Conservation (phyloP, 1,284 basidiomycete species). For the Amylostereum chailletii region DNA sequence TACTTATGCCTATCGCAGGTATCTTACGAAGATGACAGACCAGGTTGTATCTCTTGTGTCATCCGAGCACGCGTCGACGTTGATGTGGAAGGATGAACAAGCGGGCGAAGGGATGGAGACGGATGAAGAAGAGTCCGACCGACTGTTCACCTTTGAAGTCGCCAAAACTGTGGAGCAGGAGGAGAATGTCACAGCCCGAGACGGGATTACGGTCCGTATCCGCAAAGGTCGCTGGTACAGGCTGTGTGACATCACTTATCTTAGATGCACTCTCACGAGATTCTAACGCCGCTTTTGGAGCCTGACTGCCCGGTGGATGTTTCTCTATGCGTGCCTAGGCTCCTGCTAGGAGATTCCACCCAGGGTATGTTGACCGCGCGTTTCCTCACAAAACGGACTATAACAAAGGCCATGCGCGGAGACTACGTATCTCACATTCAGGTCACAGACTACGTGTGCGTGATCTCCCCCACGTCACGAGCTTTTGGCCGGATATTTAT, state of each 20-base stretch:
- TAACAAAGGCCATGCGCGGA: no score
- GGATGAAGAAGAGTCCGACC: constrained; percentile 30
- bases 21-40: constrained; percentile 47
- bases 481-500: no score
- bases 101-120: constrained; percentile 15
- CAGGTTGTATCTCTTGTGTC: constrained; percentile 42
- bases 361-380: no score
- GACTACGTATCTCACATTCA: no score
- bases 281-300: no score
- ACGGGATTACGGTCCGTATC: constrained; percentile 33
- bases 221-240: no score
- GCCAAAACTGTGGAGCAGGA: constrained; percentile 49
- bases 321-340: no score
- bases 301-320: no score
- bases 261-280: neutral
- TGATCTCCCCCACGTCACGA: no score
- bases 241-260: neutral
- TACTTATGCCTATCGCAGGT: constrained; percentile 24
- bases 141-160: constrained; percentile 48
- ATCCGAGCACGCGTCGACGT: constrained; percentile 28
- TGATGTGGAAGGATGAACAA: constrained; percentile 31
- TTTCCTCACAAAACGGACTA: no score
- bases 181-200: constrained; percentile 32
- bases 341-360: no score
- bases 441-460: no score